Conservation (phyloP, 306 rosid species). For the Fragaria nilgerrensis region DNA sequence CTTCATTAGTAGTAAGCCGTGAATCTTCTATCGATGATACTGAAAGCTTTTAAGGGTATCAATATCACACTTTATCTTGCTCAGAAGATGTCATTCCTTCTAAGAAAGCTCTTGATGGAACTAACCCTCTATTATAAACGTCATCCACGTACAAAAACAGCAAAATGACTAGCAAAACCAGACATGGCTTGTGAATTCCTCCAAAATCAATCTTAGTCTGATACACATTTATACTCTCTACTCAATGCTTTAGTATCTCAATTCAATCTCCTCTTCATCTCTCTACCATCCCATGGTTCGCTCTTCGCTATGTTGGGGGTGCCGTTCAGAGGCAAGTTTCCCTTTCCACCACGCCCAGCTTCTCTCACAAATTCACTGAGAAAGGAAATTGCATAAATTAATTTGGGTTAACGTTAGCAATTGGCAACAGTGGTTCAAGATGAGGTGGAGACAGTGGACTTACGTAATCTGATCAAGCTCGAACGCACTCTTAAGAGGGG, state of each 20-base stretch:
- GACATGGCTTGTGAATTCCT: neutral
- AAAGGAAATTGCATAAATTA: conserved; percentile 17
- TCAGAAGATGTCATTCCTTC: too few relatives aligned
- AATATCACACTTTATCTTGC: too few relatives aligned
- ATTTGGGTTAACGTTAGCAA: conserved; percentile 11
- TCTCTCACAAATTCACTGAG: conserved; percentile 82
- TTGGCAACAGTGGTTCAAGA: neutral
- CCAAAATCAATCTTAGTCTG: conserved; percentile 26
- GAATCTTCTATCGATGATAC: too few relatives aligned
- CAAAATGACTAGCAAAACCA: conserved; percentile 10
- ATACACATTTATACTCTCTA: conserved; percentile 15
- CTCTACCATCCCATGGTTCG: conserved; percentile 94
- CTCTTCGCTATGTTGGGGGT: conserved; percentile 62
- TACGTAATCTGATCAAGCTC: conserved; percentile 81
- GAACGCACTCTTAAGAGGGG: conserved; percentile 96
- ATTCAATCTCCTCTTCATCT: conserved; percentile 90
- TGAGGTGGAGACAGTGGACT: conserved; percentile 26
- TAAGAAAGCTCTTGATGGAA: neutral
- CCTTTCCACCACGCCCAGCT: conserved; percentile 92
- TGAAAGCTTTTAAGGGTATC: too few relatives aligned
- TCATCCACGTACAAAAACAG: conserved; percentile 19
- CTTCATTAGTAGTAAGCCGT: too few relatives aligned
- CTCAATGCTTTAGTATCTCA: conserved; percentile 26
- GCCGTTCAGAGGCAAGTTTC: conserved; percentile 70
- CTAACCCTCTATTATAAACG: neutral